A percentile compares a stretch with the other conserved stretches of the same genome.
Evolutionary conservation across 2,329 filamentous ascomycete genomes (phyloP).

Genomic region (Lachnellula arida): DNA sequence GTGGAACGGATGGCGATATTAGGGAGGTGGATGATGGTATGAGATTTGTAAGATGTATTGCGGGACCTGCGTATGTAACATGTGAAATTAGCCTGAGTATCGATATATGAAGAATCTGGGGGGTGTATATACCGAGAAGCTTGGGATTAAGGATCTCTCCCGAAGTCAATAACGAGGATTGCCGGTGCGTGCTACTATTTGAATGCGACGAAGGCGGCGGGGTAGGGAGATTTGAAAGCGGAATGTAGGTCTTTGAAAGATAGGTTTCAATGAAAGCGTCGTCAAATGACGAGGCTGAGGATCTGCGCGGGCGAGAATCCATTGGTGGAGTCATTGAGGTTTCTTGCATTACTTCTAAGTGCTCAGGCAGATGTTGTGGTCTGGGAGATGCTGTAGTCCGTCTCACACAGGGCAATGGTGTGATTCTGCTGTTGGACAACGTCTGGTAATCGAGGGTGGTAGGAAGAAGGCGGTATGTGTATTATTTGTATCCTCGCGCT

Average conservation of each 20-base stretch:
- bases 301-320: constrained; percentile 21
- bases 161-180: constrained; percentile 13
- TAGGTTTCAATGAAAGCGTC: constrained; percentile 42
- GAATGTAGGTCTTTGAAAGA: constrained; percentile 57
- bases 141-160: constrained; percentile 27
- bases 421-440: neutral
- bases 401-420: neutral
- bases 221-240: constrained; percentile 63
- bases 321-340: constrained; percentile 20
- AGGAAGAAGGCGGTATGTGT: neutral
- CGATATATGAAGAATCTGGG: constrained; percentile 6
- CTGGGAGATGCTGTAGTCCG: constrained; percentile 14
- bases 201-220: constrained; percentile 49
- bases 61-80: constrained; percentile 46
- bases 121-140: constrained; percentile 25
- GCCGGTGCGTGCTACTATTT: constrained; percentile 10
- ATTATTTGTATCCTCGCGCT: neutral
- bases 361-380: constrained; percentile 9
- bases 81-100: constrained; percentile 23
- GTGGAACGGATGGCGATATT: constrained; percentile 50
- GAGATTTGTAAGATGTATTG: constrained; percentile 62
- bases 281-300: constrained; percentile 26
- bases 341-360: constrained; percentile 4
- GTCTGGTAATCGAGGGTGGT: neutral
- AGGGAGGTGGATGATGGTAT: constrained; percentile 60